Conservation (phyloP, 495 filamentous ascomycete species). For the Penicillium herquei region DNA sequence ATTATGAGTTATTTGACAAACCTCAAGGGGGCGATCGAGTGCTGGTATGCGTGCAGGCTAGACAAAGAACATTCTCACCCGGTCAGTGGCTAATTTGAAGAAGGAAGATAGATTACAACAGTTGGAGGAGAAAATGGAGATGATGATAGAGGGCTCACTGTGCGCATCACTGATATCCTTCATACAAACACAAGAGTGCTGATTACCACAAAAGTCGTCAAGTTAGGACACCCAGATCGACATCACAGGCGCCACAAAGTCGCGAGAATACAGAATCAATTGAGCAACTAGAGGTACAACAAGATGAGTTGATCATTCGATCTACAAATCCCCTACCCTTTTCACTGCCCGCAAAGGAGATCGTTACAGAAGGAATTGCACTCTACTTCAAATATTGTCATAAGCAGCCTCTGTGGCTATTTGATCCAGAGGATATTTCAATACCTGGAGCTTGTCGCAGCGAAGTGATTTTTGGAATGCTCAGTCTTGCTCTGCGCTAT, state of each 20-base stretch:
- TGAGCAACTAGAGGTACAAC: background rate
- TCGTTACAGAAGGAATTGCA: conserved; percentile 27
- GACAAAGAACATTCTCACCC: background rate
- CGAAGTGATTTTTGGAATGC: conserved; percentile 39
- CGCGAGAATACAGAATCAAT: conserved; percentile 10
- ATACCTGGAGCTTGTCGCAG: conserved; percentile 22
- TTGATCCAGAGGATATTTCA: conserved; percentile 36
- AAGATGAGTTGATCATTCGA: conserved; percentile 8
- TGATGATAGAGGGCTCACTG: conserved; percentile 34
- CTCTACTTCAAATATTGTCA: conserved; percentile 45
- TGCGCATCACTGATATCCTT: conserved; percentile 5
- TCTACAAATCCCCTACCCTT: conserved; percentile 18
- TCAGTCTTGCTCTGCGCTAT: conserved; percentile 37
- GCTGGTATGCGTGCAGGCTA: conserved; percentile 11
- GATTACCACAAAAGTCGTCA: conserved; percentile 14
- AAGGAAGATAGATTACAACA: conserved; percentile 42
- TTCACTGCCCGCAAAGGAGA: conserved; percentile 20
- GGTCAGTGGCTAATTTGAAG: conserved; percentile 14
- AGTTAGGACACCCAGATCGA: conserved; percentile 11
- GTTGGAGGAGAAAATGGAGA: conserved; percentile 43
- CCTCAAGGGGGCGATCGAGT: conserved; percentile 12
- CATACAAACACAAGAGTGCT: conserved; percentile 4
- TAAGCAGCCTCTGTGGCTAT: conserved; percentile 45
- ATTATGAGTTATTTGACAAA: conserved; percentile 12
- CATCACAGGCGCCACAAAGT: background rate